phyloP scores from a whole-genome alignment of 108 stramenopile genomes.

The Cyclotella distinguenda region DNA sequence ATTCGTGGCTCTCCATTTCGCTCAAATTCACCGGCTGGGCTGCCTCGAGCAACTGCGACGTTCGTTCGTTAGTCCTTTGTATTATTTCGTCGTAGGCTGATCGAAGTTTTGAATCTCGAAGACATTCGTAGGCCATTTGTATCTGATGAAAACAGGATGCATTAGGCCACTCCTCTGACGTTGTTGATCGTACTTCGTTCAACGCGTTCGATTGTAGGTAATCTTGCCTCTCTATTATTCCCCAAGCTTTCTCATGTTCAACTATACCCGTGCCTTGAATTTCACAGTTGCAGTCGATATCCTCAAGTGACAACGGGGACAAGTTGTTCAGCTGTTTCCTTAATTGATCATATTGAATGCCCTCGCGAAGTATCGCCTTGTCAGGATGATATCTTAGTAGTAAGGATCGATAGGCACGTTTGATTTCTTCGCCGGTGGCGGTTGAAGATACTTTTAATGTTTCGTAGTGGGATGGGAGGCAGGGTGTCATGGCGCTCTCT shows the following conservation, averaged over 20 bases:
- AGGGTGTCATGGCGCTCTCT: neutral
- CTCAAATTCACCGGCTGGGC: slow-evolving; percentile 47
- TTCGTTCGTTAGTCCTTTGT: slow-evolving; percentile 29
- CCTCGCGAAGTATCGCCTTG: slow-evolving; percentile 21
- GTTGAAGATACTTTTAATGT: slow-evolving; percentile 59
- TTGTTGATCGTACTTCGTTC: slow-evolving; percentile 15
- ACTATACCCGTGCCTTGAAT: too few species aligned
- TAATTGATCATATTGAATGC: neutral
- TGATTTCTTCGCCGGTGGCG: slow-evolving; percentile 71
- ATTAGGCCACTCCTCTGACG: slow-evolving; percentile 9
- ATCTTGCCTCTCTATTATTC: neutral
- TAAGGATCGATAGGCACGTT: slow-evolving; percentile 64
- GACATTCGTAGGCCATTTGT: slow-evolving; percentile 67
- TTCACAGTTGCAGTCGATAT: slow-evolving; percentile 27
- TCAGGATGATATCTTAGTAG: slow-evolving; percentile 67
- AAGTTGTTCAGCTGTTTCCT: slow-evolving; percentile 14
- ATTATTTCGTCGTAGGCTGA: slow-evolving; percentile 59
- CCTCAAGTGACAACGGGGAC: slow-evolving; percentile 36
- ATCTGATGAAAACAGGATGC: slow-evolving; percentile 50
- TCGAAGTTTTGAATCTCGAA: slow-evolving; percentile 54
- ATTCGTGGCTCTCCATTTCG: slow-evolving; percentile 56
- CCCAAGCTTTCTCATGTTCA: too few species aligned
- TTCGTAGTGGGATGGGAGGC: slow-evolving; percentile 60
- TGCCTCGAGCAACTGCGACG: slow-evolving; percentile 31
- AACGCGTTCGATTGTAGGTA: slow-evolving; percentile 2